Base-by-base conservation (phyloP, 2,329 filamentous ascomycete species). In the Fusarium dlaminii region DNA sequence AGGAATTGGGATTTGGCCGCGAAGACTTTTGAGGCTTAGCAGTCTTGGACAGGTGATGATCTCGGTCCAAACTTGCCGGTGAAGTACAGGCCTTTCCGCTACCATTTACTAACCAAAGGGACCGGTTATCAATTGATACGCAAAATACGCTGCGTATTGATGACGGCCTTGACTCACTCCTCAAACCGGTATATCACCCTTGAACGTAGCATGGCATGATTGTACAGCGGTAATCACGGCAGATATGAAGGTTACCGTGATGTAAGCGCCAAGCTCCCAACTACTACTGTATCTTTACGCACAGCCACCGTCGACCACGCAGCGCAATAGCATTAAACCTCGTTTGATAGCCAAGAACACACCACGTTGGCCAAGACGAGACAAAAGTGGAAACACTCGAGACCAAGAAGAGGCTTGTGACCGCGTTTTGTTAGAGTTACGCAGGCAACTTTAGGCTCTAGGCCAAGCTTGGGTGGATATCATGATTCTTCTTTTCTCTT, bases 11-110 rank as follows among this genome's bases (percentile, higher is more conserved):
- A 57, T 60, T 22, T 34, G 68, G 43, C 40, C 56, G 61, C 61
- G 57, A 73, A 60, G 56, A 67, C 20, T 40, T 57, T 48, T 60
- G 72, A 73, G 72, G 72, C 72, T 74, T 37, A 75, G 68, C 57
- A 69, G 56, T 37, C 32, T 65, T 56, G 40, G 58, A 45, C 58
- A 71, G 42, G 70, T 46, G 45, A 63, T 56, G 32, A 42, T 56
- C 27, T 56, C 40, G 54, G 54, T 54, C 17, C 32, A 42, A 34
- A 70, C 36, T 39, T 70, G 48, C 49, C 32, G 52, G 40, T 52
- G 22, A 63, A 46, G 30, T 36, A 46, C 24, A 52, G 58, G 20
- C 18, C n/a, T 17, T 27, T 27, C 32, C 43, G 34, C 20, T 46
- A 22, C 37, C 32, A 30, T 37, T 46, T 36, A 9, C 32, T 42